Conservation (phyloP, 1,284 basidiomycete genomes). For the Cryptococcus neoformans region DNA sequence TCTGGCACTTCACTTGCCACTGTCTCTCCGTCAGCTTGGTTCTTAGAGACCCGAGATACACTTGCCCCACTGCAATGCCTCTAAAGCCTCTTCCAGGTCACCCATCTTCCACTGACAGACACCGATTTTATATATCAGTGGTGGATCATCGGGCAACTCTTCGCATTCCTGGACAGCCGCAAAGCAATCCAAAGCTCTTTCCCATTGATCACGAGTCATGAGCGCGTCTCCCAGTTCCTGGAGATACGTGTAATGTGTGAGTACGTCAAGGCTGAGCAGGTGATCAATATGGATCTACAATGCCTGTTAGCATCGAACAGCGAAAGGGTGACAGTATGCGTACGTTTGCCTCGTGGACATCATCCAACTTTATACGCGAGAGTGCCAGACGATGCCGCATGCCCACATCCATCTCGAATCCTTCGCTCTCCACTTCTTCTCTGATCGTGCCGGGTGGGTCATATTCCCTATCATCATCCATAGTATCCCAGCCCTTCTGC, state of each 20-base stretch:
- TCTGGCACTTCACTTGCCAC: conserved; percentile 70
- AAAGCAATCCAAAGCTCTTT: conserved; percentile 73
- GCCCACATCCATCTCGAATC: conserved; percentile 70
- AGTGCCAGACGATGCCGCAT: conserved; percentile 83
- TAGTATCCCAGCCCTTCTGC: conserved; percentile 70
- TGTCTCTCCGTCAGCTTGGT: conserved; percentile 31
- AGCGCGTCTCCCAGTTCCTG: conserved; percentile 80
- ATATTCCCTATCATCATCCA: conserved; percentile 84
- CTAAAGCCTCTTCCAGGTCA: conserved; percentile 68
- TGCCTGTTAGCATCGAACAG: conserved; percentile 4
- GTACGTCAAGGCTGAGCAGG: conserved; percentile 65
- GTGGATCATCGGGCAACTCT: conserved; percentile 41
- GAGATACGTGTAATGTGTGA: conserved; percentile 74
- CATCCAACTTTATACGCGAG: conserved; percentile 74
- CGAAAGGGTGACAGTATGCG: conserved; percentile 16
- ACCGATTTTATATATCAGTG: conserved; percentile 56
- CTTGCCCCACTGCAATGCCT: conserved; percentile 75
- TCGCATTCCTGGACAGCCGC: conserved; percentile 68
- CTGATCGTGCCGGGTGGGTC: conserved; percentile 55
- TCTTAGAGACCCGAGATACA: conserved; percentile 14
- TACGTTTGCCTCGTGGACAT: conserved; percentile 78
- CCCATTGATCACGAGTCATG: conserved; percentile 68
- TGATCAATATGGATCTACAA: conserved; percentile 68
- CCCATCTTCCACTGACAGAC: conserved; percentile 70
- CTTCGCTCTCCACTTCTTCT: conserved; percentile 50